Base-by-base conservation (phyloP, 2,329 filamentous ascomycete species). In the Phialophora macrospora region DNA sequence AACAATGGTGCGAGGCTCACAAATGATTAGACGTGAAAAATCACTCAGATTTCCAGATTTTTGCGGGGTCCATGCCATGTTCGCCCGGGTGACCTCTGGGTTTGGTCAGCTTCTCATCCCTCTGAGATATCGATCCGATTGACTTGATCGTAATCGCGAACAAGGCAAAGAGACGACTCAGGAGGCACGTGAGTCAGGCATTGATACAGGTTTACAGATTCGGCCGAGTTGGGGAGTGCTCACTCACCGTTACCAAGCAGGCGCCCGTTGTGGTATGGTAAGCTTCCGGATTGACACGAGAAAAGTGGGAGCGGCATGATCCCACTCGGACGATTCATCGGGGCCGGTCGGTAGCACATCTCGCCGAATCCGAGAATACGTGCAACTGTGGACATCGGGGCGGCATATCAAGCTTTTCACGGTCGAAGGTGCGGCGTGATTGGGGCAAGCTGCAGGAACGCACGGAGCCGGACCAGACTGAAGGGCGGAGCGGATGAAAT, bases 241-340 rank as follows among this genome's bases (percentile, higher is more conserved):
- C n/a, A n/a, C n/a, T n/a, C n/a, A n/a, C n/a, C n/a, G n/a, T n/a
- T n/a, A n/a, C n/a, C n/a, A n/a, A n/a, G n/a, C n/a, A n/a, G n/a
- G n/a, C n/a, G 51, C 51, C 52, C n/a, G 26, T 51, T 51, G 48
- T 51, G 48, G 48, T 22, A 51, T 51, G 24, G 48, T 51, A 51
- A 22, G 46, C 20, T 26, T 22, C 20, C 34, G 52, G 52, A 17
- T 55, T 55, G 52, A 8, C 24, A n/a, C 28, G n/a, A 41, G 56
- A 38, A 48, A 60, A 48, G 41, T 30, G 44, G 22, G 41, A 24
- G 41, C 57, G n/a, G 32, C 14, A 14, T 60, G 46, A 51, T 28
- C n/a, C 46, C 46, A 54, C 46, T 60, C 58, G 58, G 58, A 60
- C 58, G 44, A 60, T 38, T 60, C 11, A 41, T 60, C 58, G 58